Conservation (phyloP, 2,329 filamentous ascomycete species). For the Aspergillus calidoustus region DNA sequence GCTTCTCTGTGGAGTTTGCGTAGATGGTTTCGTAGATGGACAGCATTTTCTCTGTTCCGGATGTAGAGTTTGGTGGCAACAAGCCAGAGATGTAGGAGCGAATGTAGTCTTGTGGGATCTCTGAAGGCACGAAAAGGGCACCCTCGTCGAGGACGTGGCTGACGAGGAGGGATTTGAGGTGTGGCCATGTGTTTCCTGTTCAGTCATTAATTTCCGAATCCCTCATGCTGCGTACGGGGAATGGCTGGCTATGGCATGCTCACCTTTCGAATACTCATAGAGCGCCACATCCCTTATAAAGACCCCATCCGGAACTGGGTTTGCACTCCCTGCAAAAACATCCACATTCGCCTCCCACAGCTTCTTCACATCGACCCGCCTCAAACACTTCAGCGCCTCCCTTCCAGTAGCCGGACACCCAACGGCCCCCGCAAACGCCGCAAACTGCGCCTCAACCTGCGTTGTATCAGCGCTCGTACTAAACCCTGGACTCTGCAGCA, state of each 20-base stretch:
- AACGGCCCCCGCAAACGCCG: neutral
- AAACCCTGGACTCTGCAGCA: neutral
- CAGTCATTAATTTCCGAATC: too few species aligned
- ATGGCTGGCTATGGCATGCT: too few species aligned
- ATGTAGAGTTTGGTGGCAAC: neutral
- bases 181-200: slow-evolving; percentile 3
- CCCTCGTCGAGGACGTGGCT: slow-evolving; percentile 4
- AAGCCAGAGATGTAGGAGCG: neutral
- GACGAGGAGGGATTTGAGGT: slow-evolving; percentile 1
- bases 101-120: neutral
- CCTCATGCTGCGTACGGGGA: too few species aligned
- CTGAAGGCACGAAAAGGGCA: neutral
- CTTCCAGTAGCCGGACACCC: neutral
- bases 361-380: neutral
- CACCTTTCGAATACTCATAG: neutral
- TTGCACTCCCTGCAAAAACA: neutral
- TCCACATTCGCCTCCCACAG: slow-evolving; percentile 1
- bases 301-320: neutral
- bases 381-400: neutral
- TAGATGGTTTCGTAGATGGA: neutral
- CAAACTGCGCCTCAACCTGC: neutral
- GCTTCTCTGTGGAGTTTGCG: neutral
- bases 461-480: neutral
- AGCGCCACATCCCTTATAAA: neutral
- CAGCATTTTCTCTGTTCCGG: neutral